Conservation (phyloP, 805 yeast genomes). For the Candida xyloterini region DNA sequence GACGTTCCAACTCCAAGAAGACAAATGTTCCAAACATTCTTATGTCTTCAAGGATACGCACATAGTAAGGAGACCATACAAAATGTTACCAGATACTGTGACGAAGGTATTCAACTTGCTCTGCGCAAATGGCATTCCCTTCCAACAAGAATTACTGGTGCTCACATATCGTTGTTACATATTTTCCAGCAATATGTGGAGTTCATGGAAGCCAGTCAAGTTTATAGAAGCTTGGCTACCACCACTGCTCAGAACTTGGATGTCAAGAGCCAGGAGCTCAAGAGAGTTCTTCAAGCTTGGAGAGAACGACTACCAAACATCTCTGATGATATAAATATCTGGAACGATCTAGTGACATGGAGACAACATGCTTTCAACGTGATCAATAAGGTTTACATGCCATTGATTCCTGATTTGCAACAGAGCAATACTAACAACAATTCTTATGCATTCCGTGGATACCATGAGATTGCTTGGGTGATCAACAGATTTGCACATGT, state of each 20-base stretch:
- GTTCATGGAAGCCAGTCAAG: constrained; percentile 95
- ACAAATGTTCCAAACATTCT: constrained; percentile 91
- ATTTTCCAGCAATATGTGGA: constrained; percentile 97
- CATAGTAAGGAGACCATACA: constrained; percentile 84
- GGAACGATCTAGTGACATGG: constrained; percentile 99
- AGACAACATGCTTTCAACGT: constrained; percentile 97
- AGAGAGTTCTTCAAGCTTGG: constrained; percentile 96
- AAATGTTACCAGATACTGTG: constrained; percentile 82
- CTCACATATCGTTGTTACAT: constrained; percentile 87
- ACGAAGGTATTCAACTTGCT: constrained; percentile 93
- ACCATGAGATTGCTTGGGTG: constrained; percentile 99
- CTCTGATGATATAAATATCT: constrained; percentile 96
- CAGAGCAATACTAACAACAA: constrained; percentile 71
- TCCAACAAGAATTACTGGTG: constrained; percentile 70
- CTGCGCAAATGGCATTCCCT: constrained; percentile 90
- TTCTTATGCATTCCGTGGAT: constrained; percentile 95
- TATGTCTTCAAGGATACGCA: constrained; percentile 89
- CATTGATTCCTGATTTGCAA: constrained; percentile 82
- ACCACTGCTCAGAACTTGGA: constrained; percentile 93
- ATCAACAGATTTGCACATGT: constrained; percentile 98
- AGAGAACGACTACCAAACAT: constrained; percentile 92
- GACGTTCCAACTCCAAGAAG: constrained; percentile 98
- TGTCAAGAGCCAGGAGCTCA: constrained; percentile 88
- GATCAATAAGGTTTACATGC: constrained; percentile 90
- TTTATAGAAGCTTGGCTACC: constrained; percentile 79